A percentile compares a stretch with the other conserved stretches of the same genome.
phyloP scores from a whole-genome alignment of 139 green algal species.

The Pseudopediastrum boryanum region DNA sequence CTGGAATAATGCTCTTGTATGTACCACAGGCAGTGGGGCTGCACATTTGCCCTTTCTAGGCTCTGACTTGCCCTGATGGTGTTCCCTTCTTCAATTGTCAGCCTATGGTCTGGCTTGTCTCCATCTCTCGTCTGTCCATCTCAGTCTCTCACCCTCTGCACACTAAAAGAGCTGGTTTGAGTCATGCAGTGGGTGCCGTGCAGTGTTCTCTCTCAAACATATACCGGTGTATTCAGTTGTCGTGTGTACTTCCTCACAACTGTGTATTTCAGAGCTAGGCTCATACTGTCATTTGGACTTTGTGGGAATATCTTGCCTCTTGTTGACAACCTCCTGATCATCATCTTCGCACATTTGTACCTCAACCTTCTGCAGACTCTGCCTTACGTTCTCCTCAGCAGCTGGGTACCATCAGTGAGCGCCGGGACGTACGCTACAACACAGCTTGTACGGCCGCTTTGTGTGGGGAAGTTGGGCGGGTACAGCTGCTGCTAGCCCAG shows the following conservation, averaged over 20 bases:
- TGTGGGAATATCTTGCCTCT: not conserved
- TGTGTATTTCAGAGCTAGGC: not conserved
- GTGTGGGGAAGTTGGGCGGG: slow-evolving; percentile 8
- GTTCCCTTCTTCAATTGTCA: too few species aligned
- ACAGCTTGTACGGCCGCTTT: slow-evolving; percentile 51
- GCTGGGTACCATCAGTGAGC: slow-evolving; percentile 46
- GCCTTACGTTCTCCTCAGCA: slow-evolving; percentile 48
- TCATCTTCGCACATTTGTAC: not conserved
- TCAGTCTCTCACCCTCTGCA: too few species aligned
- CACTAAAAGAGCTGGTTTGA: not conserved
- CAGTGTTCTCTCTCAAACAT: not conserved
- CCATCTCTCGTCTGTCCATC: too few species aligned
- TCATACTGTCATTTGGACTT: slow-evolving; percentile 4
- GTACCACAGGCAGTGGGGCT: too few species aligned
- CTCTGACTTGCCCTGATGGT: too few species aligned
- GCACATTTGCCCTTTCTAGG: too few species aligned
- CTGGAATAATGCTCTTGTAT: too few species aligned
- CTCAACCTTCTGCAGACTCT: slow-evolving; percentile 8
- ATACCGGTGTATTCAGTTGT: not conserved
- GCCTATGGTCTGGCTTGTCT: too few species aligned
- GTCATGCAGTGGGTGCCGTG: not conserved
- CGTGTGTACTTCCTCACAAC: not conserved
- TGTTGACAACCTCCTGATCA: too few species aligned
- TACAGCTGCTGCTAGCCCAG: slow-evolving; percentile 3
- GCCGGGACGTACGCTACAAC: slow-evolving; percentile 63